A percentile compares a stretch with the other conserved stretches of the same genome.
Conservation (phyloP, 1,139 yeast species). For the Chernovozyma aurita region DNA sequence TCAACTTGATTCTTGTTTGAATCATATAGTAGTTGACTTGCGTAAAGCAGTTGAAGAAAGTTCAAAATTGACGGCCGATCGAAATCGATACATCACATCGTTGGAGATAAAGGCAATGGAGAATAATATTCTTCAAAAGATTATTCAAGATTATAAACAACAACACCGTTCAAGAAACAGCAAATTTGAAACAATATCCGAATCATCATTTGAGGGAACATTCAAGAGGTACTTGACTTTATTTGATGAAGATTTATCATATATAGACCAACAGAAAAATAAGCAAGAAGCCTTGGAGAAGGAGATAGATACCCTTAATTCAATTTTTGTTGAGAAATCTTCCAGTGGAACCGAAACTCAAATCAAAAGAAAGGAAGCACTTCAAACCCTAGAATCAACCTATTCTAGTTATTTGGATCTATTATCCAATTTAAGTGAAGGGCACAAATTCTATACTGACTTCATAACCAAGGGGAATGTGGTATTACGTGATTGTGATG, state of each 20-base stretch:
- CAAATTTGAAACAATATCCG: conserved; percentile 28
- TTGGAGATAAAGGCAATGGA: conserved; percentile 44
- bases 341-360: conserved; percentile 21
- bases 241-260: conserved; percentile 38
- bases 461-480: conserved; percentile 47
- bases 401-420: conserved; percentile 54
- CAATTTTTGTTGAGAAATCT: conserved; percentile 25
- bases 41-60: conserved; percentile 32
- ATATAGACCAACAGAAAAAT: conserved; percentile 32
- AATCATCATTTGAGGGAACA: conserved; percentile 26
- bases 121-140: conserved; percentile 46
- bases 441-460: conserved; percentile 64
- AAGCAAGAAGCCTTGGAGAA: conserved; percentile 42
- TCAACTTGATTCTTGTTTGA: conserved; percentile 37
- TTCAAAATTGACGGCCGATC: conserved; percentile 21
- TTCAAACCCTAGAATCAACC: conserved; percentile 53
- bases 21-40: conserved; percentile 35
- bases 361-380: conserved; percentile 41
- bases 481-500: conserved; percentile 49
- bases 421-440: conserved; percentile 60
- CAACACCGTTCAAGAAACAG: conserved; percentile 19
- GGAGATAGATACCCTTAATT: conserved; percentile 38
- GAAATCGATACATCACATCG: conserved; percentile 37
- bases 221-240: conserved; percentile 34
- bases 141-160: conserved; percentile 43